Evolutionary conservation across 2,329 filamentous ascomycete genomes (phyloP).

Genomic region (Dichotomopilus funicola): DNA sequence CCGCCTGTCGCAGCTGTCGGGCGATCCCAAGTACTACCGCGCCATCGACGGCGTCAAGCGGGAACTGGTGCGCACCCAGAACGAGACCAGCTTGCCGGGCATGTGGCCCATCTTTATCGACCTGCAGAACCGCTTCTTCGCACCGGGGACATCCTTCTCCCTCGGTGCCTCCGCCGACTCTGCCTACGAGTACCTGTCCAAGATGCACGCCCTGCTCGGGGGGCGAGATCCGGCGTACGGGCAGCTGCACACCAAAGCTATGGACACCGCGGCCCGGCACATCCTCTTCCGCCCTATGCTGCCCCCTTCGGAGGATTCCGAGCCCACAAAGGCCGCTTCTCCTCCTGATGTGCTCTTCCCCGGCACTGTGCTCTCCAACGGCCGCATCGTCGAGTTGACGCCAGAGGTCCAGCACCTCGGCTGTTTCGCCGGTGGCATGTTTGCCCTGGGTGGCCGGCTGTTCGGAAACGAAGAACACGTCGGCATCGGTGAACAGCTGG

Average conservation of each 20-base stretch:
- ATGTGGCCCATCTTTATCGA: slow-evolving; percentile 65
- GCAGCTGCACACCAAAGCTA: slow-evolving; percentile 57
- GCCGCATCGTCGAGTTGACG: slow-evolving; percentile 26
- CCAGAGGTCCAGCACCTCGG: slow-evolving; percentile 36
- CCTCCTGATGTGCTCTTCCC: slow-evolving; percentile 51
- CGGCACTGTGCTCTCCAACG: slow-evolving; percentile 33
- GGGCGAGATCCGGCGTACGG: slow-evolving; percentile 57
- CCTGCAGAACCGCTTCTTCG: slow-evolving; percentile 45
- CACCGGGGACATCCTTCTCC: slow-evolving; percentile 34
- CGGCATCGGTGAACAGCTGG: slow-evolving; percentile 40
- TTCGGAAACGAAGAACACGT: slow-evolving; percentile 34
- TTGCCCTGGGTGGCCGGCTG: slow-evolving; percentile 35
- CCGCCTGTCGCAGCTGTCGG: slow-evolving; percentile 65
- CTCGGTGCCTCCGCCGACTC: slow-evolving; percentile 43
- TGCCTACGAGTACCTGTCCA: slow-evolving; percentile 54
- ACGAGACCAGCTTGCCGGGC: slow-evolving; percentile 60
- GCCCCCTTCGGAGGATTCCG: slow-evolving; percentile 28
- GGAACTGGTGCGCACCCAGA: slow-evolving; percentile 58
- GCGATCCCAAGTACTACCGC: slow-evolving; percentile 62
- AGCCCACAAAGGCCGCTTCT: too few species aligned
- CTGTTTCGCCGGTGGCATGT: slow-evolving; percentile 40
- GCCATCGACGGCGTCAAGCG: slow-evolving; percentile 68
- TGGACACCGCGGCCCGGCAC: slow-evolving; percentile 54
- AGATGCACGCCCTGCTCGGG: slow-evolving; percentile 56
- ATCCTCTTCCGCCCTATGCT: slow-evolving; percentile 65